Base-by-base conservation (phyloP, 768 basidiomycete genomes). In the Suillus hirtellus region DNA sequence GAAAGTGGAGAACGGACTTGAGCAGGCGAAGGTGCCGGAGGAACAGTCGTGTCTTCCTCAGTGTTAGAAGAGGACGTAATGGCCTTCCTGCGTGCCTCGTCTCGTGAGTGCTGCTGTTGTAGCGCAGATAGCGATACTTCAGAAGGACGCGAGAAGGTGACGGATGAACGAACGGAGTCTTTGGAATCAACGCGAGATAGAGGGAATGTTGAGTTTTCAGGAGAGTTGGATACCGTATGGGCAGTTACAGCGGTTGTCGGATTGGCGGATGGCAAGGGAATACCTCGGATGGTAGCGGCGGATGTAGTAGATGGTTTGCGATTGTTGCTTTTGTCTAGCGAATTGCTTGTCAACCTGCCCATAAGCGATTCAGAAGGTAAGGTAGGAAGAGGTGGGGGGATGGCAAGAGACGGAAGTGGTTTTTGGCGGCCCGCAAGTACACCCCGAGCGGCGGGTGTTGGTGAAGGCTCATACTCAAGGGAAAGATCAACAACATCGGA, bases 201-300 rank as follows among this genome's bases (percentile, higher is more conserved):
- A 35, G 69, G 72, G 34, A 71, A 67, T 2, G 72, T 61, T 15
- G 77, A 67, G 24, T 62, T 65, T 63, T 75, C 75, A 37, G 78
- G 77, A 7, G 80, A 74, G 63, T 80, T 82, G 4, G 85, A 84
- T 5, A 86, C 88, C 0, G 87, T 90, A 66, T 88, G 86, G 0
- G 84, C 73, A 1, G 88, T 89, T 14, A 91, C 61, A 17, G 87
- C 87, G 19, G 89, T 92, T 43, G 89, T 90, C 1, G 87, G 79
- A 62, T 80, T 84, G 0, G 84, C 83, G 3, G 83, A 85, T 42
- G 87, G 70, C 9, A 81, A 68, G 11, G 85, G 79, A 55, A 84
- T 61, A 58, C 74, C 75, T 67, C 86, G 82, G 40, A 84, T 70
- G 4, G 85, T 87, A n/a, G 70, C 62, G 24, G 71, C 76, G 7